Evolutionary conservation across 371 early-diverging fungal species (phyloP).

Genomic region (Rhizopus sp.): DNA sequence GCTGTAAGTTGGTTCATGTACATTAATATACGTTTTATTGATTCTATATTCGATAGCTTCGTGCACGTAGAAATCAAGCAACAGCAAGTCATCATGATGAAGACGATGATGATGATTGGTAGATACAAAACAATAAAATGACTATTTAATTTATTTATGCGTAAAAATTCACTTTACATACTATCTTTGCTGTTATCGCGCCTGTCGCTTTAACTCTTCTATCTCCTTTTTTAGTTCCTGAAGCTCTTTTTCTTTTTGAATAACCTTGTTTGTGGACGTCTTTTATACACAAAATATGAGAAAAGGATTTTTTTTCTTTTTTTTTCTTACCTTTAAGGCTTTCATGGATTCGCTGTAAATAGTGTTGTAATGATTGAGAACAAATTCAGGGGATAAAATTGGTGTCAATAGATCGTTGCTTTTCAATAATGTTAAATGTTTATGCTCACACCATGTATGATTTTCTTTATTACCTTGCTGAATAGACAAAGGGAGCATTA

Average conservation of each 20-base stretch:
- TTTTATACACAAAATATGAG: not conserved
- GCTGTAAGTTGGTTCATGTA: conserved; percentile 38
- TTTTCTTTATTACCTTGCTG: conserved; percentile 11
- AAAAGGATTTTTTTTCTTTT: not conserved
- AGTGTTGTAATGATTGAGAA: conserved; percentile 15
- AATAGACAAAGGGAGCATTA: conserved; percentile 12
- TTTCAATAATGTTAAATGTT: not conserved
- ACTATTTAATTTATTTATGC: no score
- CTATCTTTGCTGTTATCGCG: no score
- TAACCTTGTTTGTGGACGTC: not conserved
- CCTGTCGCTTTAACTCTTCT: not conserved
- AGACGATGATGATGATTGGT: conserved; percentile 20
- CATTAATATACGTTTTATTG: not conserved
- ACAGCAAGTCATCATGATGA: conserved; percentile 21
- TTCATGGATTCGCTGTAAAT: conserved; percentile 14
- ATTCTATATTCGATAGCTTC: conserved; percentile 15
- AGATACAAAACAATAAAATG: not conserved
- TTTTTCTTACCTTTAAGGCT: conserved; percentile 4
- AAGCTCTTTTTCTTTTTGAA: conserved; percentile 7
- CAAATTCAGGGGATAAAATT: conserved; percentile 1
- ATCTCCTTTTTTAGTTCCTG: not conserved
- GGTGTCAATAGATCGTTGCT: conserved; percentile 2
- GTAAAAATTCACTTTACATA: no score
- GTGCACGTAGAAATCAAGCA: conserved; percentile 32
- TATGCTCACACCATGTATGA: not conserved